Conservation (phyloP, 2,329 filamentous ascomycete species). For the Metarhizium rileyi region DNA sequence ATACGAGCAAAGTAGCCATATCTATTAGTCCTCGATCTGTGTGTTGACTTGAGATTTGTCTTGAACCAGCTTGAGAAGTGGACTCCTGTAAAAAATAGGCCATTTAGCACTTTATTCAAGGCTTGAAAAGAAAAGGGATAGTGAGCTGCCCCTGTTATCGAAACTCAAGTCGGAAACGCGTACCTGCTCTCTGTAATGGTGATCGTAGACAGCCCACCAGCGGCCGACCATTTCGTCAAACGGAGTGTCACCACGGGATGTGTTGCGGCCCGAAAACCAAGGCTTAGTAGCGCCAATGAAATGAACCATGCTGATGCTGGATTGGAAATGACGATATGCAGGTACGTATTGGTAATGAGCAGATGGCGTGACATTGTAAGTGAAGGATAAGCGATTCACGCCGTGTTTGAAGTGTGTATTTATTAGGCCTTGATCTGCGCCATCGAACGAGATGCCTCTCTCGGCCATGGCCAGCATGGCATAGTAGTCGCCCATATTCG, state of each 20-base stretch:
- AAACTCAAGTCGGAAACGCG: conserved; percentile 11
- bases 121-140: neutral
- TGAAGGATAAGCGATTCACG: conserved; percentile 85
- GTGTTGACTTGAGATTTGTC: neutral
- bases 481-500: conserved; percentile 80
- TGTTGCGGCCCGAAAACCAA: conserved; percentile 59
- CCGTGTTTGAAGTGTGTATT: conserved; percentile 86
- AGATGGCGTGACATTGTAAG: conserved; percentile 94
- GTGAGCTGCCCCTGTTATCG: neutral
- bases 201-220: conserved; percentile 95
- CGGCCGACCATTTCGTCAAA: conserved; percentile 76
- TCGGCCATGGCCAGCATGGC: conserved; percentile 76
- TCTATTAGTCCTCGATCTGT: neutral
- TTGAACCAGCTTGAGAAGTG: neutral
- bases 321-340: conserved; percentile 87
- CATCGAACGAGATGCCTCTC: conserved; percentile 86
- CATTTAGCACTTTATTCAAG: neutral
- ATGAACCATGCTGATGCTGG: conserved; percentile 80
- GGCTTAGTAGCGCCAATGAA: conserved; percentile 92
- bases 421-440: conserved; percentile 87
- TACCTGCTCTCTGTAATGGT: conserved; percentile 59
- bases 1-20: neutral
- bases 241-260: conserved; percentile 45
- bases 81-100: neutral
- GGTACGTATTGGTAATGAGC: conserved; percentile 96